Evolutionary conservation across 2,329 filamentous ascomycete species (phyloP).

Genomic region (Hirsutella minnesotensis): DNA sequence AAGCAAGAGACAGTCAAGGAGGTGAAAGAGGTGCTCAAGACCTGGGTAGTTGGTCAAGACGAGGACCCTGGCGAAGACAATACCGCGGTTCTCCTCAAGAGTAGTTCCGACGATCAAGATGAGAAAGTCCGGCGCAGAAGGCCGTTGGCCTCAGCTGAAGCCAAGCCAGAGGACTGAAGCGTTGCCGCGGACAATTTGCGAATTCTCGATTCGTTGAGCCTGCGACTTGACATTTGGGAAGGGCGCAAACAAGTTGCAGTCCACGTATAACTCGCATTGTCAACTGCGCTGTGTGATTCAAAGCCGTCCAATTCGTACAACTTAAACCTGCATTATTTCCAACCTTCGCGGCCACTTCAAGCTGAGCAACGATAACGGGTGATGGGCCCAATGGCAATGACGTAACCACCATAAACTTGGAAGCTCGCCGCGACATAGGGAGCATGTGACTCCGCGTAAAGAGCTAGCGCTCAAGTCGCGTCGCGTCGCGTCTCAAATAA

Average conservation of each 20-base stretch:
- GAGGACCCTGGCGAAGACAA: conserved; percentile 11
- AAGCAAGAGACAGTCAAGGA: conserved; percentile 50
- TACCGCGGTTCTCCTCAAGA: not conserved
- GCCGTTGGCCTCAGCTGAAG: conserved; percentile 3
- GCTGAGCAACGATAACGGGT: too few species aligned
- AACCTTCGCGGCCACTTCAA: too few species aligned
- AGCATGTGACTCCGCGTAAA: conserved; percentile 8
- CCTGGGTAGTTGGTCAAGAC: conserved; percentile 50
- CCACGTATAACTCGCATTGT: too few species aligned
- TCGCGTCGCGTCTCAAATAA: conserved; percentile 4
- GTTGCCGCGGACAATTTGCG: not conserved
- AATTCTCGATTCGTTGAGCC: too few species aligned
- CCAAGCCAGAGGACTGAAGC: not conserved
- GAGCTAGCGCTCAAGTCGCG: conserved; percentile 5
- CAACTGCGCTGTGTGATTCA: too few species aligned
- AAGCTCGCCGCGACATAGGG: too few species aligned
- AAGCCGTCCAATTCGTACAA: too few species aligned
- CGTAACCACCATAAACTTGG: too few species aligned
- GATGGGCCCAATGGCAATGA: too few species aligned
- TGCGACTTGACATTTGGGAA: too few species aligned
- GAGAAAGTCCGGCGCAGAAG: conserved; percentile 15
- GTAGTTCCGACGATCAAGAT: not conserved
- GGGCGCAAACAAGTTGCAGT: too few species aligned
- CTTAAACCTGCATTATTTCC: too few species aligned
- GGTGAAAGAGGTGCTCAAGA: conserved; percentile 56